phyloP scores from a whole-genome alignment of 176 grass and related monocot species.

The Triticum timopheevii region DNA sequence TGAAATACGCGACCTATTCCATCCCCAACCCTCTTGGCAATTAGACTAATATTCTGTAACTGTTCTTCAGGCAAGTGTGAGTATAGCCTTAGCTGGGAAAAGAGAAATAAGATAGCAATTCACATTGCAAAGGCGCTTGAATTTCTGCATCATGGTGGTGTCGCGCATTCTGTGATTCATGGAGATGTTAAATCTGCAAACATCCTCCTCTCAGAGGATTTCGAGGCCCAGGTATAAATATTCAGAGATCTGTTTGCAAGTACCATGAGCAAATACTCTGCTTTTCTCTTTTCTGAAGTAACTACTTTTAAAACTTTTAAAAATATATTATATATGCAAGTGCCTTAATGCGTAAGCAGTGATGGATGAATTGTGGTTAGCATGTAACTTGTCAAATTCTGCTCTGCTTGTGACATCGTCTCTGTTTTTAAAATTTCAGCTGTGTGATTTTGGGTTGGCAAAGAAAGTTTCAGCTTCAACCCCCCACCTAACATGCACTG shows the following conservation, averaged over 20 bases:
- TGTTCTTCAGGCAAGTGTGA: constrained; percentile 54
- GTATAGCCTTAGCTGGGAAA: constrained; percentile 60
- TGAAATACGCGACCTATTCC: not conserved
- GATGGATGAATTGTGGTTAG: not conserved
- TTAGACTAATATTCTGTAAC: not conserved
- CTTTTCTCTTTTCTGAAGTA: not conserved
- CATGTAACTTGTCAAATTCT: constrained; percentile 8
- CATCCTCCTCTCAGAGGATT: constrained; percentile 85
- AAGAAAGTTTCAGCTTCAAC: constrained; percentile 70
- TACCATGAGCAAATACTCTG: not conserved
- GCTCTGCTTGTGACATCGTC: constrained; percentile 35
- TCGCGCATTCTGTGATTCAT: constrained; percentile 68
- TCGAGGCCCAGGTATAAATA: constrained; percentile 75
- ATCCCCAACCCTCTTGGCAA: not conserved
- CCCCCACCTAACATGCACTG: constrained; percentile 67
- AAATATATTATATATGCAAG: not conserved
- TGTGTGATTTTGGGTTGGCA: constrained; percentile 97
- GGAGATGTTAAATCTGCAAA: constrained; percentile 98
- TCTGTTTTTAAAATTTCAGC: constrained; percentile 49
- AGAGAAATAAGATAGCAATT: constrained; percentile 72
- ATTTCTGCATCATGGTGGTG: constrained; percentile 68
- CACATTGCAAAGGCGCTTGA: constrained; percentile 79
- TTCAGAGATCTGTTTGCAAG: constrained; percentile 17
- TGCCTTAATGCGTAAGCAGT: constrained; percentile 13
- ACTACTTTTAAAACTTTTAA: not conserved